phyloP scores from a whole-genome alignment of 2,329 filamentous ascomycete species.

The Parafenestella ontariensis region DNA sequence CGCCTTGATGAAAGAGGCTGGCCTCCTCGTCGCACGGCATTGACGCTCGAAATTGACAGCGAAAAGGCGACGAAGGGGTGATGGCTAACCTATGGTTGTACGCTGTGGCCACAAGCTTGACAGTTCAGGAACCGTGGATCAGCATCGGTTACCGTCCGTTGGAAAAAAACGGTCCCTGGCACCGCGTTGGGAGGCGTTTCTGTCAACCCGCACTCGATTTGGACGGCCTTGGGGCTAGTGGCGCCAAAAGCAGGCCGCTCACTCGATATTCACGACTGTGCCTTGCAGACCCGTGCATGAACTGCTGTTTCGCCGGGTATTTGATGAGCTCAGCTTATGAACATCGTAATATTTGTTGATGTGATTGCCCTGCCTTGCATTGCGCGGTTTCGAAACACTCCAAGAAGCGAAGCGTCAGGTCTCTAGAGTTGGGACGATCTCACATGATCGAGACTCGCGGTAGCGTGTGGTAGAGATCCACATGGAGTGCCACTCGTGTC shows the following conservation, averaged over 20 bases:
- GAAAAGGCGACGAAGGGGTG: not conserved
- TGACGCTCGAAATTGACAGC: slow-evolving; percentile 6
- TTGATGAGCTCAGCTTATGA: slow-evolving; percentile 1
- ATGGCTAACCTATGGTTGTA: slow-evolving; percentile 4
- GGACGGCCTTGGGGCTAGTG: slow-evolving; percentile 4
- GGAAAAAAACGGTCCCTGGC: slow-evolving; percentile 7
- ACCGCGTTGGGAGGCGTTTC: slow-evolving; percentile 6
- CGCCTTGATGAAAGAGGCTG: slow-evolving; percentile 15
- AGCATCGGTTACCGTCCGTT: slow-evolving; percentile 4
- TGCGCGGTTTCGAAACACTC: slow-evolving; percentile 18
- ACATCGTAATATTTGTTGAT: not conserved
- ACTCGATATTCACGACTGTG: slow-evolving; percentile 7
- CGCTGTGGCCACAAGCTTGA: slow-evolving; percentile 1
- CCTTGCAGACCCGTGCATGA: slow-evolving; percentile 20
- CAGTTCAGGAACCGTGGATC: slow-evolving; percentile 7
- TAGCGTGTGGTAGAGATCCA: slow-evolving; percentile 8
- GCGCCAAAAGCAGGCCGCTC: slow-evolving; percentile 12
- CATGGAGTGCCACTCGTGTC: slow-evolving; percentile 7
- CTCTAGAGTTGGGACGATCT: slow-evolving; percentile 7
- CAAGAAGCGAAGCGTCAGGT: slow-evolving; percentile 6
- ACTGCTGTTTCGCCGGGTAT: slow-evolving; percentile 6
- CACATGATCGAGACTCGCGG: slow-evolving; percentile 17
- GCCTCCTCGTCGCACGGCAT: slow-evolving; percentile 21
- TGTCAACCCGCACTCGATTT: slow-evolving; percentile 8
- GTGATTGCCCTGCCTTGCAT: slow-evolving; percentile 6